These are phyloP conservation scores for Fusarium nanum DNA, from an alignment of 2,329 filamentous ascomycete species.

Conservation along the genomic window DNA sequence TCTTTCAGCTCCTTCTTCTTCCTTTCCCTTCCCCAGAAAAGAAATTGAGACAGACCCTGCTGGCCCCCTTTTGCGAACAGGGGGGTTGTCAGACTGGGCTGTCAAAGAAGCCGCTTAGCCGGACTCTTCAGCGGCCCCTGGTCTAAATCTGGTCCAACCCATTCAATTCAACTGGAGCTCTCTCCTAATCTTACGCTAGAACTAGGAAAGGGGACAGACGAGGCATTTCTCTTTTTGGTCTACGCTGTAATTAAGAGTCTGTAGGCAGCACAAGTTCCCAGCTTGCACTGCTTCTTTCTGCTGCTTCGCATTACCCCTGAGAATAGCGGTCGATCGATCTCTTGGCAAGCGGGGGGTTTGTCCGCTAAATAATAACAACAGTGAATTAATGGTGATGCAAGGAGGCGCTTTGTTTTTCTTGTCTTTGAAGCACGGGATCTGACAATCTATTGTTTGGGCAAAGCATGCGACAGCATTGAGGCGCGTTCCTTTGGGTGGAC, in stretches of 20 bases:
- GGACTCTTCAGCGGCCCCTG: not conserved
- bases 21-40: constrained; percentile 20
- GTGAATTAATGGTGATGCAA: not conserved
- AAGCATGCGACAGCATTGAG: not conserved
- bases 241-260: not conserved
- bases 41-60: not conserved
- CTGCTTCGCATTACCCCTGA: constrained; percentile 27
- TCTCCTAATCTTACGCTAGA: constrained; percentile 9
- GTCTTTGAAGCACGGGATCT: not conserved
- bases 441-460: not conserved
- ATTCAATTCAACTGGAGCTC: not conserved
- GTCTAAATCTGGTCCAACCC: not conserved
- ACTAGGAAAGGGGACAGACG: not conserved
- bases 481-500: not conserved
- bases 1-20: not conserved
- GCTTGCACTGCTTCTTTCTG: not conserved
- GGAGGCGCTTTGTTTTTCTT: not conserved
- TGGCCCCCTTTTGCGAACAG: not conserved
- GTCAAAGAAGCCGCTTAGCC: constrained; percentile 17
- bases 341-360: constrained; percentile 11
- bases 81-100: not conserved
- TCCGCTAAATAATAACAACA: not conserved
- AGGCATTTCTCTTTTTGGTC: constrained; percentile 7
- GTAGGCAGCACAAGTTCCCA: not conserved
- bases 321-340: constrained; percentile 29